These are phyloP conservation scores for Penicillium italicum DNA, from an alignment of 2,329 filamentous ascomycete genomes.

Conservation along the genomic window DNA sequence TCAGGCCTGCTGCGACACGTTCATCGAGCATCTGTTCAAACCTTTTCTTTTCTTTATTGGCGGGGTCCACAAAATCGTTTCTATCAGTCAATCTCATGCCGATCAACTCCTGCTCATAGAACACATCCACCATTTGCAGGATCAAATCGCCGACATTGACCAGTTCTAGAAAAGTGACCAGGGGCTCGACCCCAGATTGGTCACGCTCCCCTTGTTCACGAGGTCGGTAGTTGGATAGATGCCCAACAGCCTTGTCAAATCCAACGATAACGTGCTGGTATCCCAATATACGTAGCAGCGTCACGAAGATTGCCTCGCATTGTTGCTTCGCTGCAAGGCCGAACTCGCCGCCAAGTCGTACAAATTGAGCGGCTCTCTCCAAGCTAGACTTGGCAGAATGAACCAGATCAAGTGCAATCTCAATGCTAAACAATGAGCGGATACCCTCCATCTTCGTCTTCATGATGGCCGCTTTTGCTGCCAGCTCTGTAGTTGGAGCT, in stretches of 20 bases:
- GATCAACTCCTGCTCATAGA: constrained; percentile 92
- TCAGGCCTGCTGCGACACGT: constrained; percentile 88
- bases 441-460: constrained; percentile 92
- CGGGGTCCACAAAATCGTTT: constrained; percentile 90
- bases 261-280: constrained; percentile 84
- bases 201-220: constrained; percentile 64
- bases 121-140: constrained; percentile 98
- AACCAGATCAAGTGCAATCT: constrained; percentile 84
- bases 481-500: constrained; percentile 83
- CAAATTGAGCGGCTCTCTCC: constrained; percentile 79
- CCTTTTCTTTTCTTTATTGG: constrained; percentile 91
- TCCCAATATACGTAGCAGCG: constrained; percentile 77
- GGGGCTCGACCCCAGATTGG: constrained; percentile 73
- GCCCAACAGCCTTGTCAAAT: constrained; percentile 86
- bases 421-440: constrained; percentile 90
- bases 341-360: constrained; percentile 71
- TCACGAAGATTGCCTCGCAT: constrained; percentile 84
- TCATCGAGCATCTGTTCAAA: constrained; percentile 99
- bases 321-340: constrained; percentile 82
- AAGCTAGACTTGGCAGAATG: constrained; percentile 84
- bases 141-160: constrained; percentile 98
- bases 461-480: constrained; percentile 97
- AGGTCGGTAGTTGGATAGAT: constrained; percentile 87
- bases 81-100: constrained; percentile 78
- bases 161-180: constrained; percentile 93